Evolutionary conservation across 345 rosid genomes (phyloP), one percentile per base, ranked within the genome.

Genomic region (Acer yangbiense): DNA sequence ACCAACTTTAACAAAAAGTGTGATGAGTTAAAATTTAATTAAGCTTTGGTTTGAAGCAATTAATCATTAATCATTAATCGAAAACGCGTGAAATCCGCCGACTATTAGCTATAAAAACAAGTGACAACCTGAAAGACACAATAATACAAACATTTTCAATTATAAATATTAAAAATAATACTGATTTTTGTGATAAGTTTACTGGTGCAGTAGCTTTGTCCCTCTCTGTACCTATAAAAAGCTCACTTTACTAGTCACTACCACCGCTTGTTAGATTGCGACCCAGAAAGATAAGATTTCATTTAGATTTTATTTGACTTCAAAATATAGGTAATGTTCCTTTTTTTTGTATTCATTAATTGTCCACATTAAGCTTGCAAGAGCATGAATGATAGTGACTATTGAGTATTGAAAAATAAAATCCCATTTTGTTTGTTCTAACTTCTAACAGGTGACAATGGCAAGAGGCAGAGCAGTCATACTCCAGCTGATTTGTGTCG

Each of bases 1-100:
- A 25, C 18, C 9, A 6, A 23, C 76, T 57, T 29, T 18, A n/a
- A 20, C 9, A 55, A 72, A 72, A 9, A 18, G 54, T 64, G 52
- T 69, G 23, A 32, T 65, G 44, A 58, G 21, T 63, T 83, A 70
- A 35, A 35, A 35, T 35, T 35, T 35, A 35, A 35, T 4, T 35
- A 35, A 35, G 39, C 86, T 84, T 86, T n/a, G 78, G 81, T 68
- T 83, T 82, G 83, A 87, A 78, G 86, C 88, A 84, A 85, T 73
- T 73, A 43, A 87, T 85, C 74, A 82, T 79, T 29, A 29, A 29
- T 29, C 80, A 46, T 10, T 7, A 7, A 43, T 75, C 78, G 82
- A 62, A 72, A 84, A 76, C 92, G 89, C 90, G 88, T 89, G 82
- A 79, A 61, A 58, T 81, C 70, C 79, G 78, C 83, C 70, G 76